These are phyloP conservation scores for Diplodia intermedia DNA, from an alignment of 2,329 filamentous ascomycete species.

Conservation along the genomic window DNA sequence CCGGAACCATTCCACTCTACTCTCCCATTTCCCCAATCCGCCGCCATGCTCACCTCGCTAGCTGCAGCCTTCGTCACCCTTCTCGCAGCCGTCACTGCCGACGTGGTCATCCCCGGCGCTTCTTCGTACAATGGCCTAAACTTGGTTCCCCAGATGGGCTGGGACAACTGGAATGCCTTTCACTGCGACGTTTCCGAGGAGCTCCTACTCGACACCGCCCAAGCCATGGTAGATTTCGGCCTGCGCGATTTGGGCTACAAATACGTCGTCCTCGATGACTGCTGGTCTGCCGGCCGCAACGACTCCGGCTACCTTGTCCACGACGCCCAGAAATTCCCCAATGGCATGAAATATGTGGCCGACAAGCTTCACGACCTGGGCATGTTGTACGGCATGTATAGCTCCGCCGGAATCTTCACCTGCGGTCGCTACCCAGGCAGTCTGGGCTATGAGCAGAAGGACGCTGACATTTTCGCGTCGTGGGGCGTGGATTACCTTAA, in stretches of 20 bases:
- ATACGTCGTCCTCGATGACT: slow-evolving; percentile 62
- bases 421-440: slow-evolving; percentile 52
- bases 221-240: slow-evolving; percentile 54
- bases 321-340: slow-evolving; percentile 49
- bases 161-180: slow-evolving; percentile 47
- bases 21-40: background rate
- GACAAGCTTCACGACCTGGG: slow-evolving; percentile 57
- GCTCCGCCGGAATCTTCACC: slow-evolving; percentile 54
- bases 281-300: slow-evolving; percentile 58
- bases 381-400: slow-evolving; percentile 63
- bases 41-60: slow-evolving; percentile 1
- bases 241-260: slow-evolving; percentile 59
- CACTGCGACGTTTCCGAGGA: slow-evolving; percentile 56
- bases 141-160: slow-evolving; percentile 49
- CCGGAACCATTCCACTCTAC: background rate
- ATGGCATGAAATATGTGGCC: slow-evolving; percentile 55
- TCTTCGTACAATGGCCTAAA: slow-evolving; percentile 47
- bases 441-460: slow-evolving; percentile 59
- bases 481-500: slow-evolving; percentile 57
- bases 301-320: slow-evolving; percentile 52
- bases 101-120: slow-evolving; percentile 38
- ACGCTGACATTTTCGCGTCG: slow-evolving; percentile 59
- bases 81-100: slow-evolving; percentile 9
- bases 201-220: slow-evolving; percentile 56
- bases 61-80: slow-evolving; percentile 19